Conservation (phyloP, 345 rosid genomes). For the Eucalyptus globulus region DNA sequence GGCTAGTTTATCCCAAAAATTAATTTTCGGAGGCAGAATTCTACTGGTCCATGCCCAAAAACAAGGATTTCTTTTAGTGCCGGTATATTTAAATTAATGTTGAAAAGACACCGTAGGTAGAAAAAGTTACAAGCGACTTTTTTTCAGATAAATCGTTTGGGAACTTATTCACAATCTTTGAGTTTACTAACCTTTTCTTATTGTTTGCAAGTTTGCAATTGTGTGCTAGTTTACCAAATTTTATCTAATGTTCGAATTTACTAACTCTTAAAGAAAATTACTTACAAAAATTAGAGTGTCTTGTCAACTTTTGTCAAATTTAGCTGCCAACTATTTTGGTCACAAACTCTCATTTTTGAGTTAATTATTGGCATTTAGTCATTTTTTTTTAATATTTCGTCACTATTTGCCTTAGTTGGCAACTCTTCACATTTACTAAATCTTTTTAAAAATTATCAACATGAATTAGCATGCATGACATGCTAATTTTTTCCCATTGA, state of each 20-base stretch:
- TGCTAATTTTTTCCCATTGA: neutral
- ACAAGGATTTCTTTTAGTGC: neutral
- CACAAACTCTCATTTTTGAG: neutral
- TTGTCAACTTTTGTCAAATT: neutral
- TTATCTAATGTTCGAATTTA: neutral
- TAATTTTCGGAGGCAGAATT: neutral
- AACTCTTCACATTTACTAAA: neutral
- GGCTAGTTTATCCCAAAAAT: neutral
- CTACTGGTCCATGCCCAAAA: neutral
- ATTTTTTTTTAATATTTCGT: neutral
- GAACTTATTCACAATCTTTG: neutral
- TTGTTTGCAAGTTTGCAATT: neutral
- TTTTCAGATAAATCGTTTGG: neutral
- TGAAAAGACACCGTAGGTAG: neutral
- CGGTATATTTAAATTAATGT: neutral
- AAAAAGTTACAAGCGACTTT: neutral
- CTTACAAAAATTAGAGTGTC: neutral
- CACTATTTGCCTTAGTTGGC: neutral
- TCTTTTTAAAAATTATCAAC: neutral
- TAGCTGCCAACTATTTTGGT: neutral
- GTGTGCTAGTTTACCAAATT: neutral
- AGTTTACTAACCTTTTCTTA: neutral
- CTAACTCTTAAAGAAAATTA: neutral
- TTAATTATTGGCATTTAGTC: neutral
- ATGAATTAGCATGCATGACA: neutral